These are phyloP conservation scores for Ustilago xerochloae DNA, from an alignment of 1,284 basidiomycete species.

Conservation along the genomic window DNA sequence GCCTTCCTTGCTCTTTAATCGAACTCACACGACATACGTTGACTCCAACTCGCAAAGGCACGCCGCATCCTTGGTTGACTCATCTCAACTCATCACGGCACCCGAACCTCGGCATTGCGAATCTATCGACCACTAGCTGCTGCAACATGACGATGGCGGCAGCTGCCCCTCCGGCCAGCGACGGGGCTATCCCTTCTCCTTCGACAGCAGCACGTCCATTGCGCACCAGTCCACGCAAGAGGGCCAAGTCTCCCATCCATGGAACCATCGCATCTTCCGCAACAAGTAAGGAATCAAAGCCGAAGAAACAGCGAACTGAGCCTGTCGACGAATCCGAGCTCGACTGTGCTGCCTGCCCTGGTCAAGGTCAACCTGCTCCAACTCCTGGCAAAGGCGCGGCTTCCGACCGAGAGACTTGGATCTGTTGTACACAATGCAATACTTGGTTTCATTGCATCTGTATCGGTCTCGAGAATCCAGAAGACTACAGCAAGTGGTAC, in stretches of 20 bases:
- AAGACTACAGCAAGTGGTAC: slow-evolving; percentile 57
- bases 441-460: slow-evolving; percentile 61
- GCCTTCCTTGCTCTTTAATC: no score
- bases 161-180: slow-evolving; percentile 6
- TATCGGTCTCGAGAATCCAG: slow-evolving; percentile 43
- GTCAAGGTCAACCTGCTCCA: slow-evolving; percentile 24
- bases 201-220: slow-evolving; percentile 11
- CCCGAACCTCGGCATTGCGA: not conserved
- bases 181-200: not conserved
- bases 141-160: slow-evolving; percentile 27
- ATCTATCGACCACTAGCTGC: no score
- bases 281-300: not conserved
- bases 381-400: slow-evolving; percentile 41
- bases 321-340: slow-evolving; percentile 46
- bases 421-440: slow-evolving; percentile 56
- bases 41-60: no score
- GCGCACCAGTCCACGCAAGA: slow-evolving; percentile 36
- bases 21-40: slow-evolving; percentile 2
- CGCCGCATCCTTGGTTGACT: not conserved
- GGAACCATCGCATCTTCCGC: not conserved
- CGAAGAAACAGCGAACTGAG: slow-evolving; percentile 28
- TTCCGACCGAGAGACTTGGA: slow-evolving; percentile 50
- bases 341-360: slow-evolving; percentile 48
- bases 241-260: slow-evolving; percentile 14
- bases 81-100: not conserved